phyloP scores from a whole-genome alignment of 192 early-diverging fungal genomes.

The Linnemannia hyalina region DNA sequence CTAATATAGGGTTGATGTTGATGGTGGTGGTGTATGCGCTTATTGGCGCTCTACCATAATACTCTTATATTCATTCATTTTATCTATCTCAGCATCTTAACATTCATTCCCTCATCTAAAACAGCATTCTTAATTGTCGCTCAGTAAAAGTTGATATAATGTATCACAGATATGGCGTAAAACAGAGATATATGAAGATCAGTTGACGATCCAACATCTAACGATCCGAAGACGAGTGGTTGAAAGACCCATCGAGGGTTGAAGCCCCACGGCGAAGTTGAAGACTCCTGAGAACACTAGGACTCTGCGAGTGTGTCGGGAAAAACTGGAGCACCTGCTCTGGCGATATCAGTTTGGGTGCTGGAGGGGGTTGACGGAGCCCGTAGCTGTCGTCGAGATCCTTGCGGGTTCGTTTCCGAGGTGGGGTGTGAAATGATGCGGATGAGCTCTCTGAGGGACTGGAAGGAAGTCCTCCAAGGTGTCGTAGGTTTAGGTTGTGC shows the following conservation, averaged over 20 bases:
- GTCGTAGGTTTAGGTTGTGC: background rate
- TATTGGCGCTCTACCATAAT: background rate
- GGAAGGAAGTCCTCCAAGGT: background rate
- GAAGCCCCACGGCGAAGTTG: background rate
- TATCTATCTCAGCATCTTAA: background rate
- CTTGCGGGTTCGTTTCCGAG: background rate
- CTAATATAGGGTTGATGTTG: background rate
- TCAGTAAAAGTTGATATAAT: background rate
- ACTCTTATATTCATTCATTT: background rate
- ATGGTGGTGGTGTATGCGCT: background rate
- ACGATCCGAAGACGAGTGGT: no score
- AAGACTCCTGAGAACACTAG: background rate
- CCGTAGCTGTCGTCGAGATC: background rate
- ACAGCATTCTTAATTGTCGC: background rate
- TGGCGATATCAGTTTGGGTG: background rate
- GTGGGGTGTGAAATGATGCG: constrained; percentile 14
- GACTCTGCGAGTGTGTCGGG: background rate
- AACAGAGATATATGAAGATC: no score
- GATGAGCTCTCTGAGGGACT: background rate
- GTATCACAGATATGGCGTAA: background rate
- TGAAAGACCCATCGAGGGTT: no score
- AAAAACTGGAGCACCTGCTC: background rate
- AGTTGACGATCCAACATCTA: no score
- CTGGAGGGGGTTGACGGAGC: constrained; percentile 7
- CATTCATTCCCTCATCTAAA: background rate